phyloP scores from a whole-genome alignment of 306 rosid species.

The Quercus variabilis region DNA sequence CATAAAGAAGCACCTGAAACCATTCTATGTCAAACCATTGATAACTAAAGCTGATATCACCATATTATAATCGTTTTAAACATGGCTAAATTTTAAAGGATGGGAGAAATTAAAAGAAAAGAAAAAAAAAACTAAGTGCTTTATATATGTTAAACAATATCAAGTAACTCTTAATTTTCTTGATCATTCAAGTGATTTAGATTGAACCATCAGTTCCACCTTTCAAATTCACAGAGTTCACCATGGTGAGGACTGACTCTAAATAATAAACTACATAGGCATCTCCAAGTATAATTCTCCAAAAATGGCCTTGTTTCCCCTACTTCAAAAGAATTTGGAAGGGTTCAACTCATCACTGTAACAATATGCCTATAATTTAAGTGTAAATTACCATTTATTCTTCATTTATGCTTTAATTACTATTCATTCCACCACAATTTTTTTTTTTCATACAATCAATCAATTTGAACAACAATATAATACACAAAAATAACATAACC shows the following conservation, averaged over 20 bases:
- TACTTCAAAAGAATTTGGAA: neutral
- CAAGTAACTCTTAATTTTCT: neutral
- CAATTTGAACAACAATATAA: neutral
- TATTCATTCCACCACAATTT: neutral
- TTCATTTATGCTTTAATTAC: neutral
- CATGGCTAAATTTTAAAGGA: neutral
- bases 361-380: neutral
- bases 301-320: neutral
- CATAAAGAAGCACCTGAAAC: constrained; percentile 70
- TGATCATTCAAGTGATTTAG: neutral
- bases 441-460: neutral
- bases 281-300: neutral
- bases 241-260: neutral
- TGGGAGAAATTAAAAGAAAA: too few species aligned
- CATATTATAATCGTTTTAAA: neutral
- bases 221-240: neutral
- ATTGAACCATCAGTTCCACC: neutral
- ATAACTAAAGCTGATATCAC: constrained; percentile 3
- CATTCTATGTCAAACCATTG: constrained; percentile 13
- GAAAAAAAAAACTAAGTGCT: neutral
- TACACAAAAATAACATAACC: neutral
- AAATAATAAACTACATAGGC: neutral
- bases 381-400: neutral
- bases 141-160: neutral
- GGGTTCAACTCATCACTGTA: neutral